Evolutionary conservation across 108 stramenopile species (phyloP), one percentile per base, ranked within the genome.

Genomic region (Licmophora abbreviata): DNA sequence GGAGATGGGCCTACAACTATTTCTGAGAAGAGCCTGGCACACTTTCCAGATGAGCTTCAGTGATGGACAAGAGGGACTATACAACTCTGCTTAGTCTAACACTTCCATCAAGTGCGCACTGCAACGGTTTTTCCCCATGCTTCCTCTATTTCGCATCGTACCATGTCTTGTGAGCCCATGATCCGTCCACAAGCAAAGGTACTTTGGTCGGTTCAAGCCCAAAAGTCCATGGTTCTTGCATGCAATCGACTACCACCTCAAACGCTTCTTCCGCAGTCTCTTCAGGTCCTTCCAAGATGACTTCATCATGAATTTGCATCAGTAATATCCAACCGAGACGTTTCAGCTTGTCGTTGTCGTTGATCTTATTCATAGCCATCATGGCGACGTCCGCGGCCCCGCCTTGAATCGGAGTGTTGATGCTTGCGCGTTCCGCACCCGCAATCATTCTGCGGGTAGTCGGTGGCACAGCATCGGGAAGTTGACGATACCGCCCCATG

Each of bases 351-450:
- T 78, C 59, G 56, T 70, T 86, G 12, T 67, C 53, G 53, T 93
- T 91, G 31, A 99, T 90, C 56, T 95, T 96, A 48, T 92, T 83
- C 99, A 99, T 99, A 11, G 97, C 99, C 88, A 95, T 90, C 96
- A 98, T 98, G 1, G 93, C 99, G 14, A 99, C 85, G 60, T 99
- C 99, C 2, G 99, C 99, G 0, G 99, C 99, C 25, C 95, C 93
- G 21, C 99, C 99, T 60, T 99, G 97, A 35, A 99, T 99, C 8
- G 99, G 99, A 8, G 97, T 99, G 67, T 99, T 99, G 66, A 99
- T 99, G 35, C 95, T 94, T 0, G 97, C 99, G 0, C 99, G 81
- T 33, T 85, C 62, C n/a, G 81, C 87, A 41, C 89, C 91, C 14
- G 85, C 81, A 3, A 76, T 22, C 1, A 62, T 33, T n/a, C 61